Conservation (phyloP, 805 yeast species). For the Candida vartiovaarae region DNA sequence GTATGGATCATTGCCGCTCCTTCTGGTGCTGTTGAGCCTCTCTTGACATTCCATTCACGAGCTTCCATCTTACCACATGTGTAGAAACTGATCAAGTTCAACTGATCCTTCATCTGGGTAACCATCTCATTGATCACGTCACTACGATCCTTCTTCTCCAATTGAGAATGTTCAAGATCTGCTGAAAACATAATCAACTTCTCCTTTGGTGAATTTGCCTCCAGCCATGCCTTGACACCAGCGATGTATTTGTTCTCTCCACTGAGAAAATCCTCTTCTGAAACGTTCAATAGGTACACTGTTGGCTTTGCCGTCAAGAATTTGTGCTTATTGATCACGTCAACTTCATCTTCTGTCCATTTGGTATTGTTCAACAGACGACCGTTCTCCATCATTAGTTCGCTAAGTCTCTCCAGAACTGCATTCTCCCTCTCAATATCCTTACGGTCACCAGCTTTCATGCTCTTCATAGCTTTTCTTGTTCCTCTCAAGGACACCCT, state of each 20-base stretch:
- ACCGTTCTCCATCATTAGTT: constrained; percentile 56
- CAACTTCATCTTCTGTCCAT: constrained; percentile 63
- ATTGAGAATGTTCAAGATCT: constrained; percentile 34
- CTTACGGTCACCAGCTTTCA: constrained; percentile 40
- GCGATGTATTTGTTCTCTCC: constrained; percentile 44
- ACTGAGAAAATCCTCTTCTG: constrained; percentile 56
- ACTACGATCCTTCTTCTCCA: constrained; percentile 28
- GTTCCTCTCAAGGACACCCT: constrained; percentile 46
- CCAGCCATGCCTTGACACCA: constrained; percentile 59
- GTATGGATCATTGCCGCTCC: constrained; percentile 91
- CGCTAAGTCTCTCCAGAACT: constrained; percentile 33
- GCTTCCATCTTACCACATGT: constrained; percentile 85
- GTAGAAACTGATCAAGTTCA: constrained; percentile 73
- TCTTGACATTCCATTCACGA: constrained; percentile 82
- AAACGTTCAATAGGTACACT: constrained; percentile 66
- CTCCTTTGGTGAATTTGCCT: constrained; percentile 58
- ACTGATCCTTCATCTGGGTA: constrained; percentile 53
- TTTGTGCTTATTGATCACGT: constrained; percentile 60
- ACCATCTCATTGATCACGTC: constrained; percentile 62
- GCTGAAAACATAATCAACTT: constrained; percentile 65
- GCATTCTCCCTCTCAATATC: constrained; percentile 35
- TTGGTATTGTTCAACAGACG: constrained; percentile 49
- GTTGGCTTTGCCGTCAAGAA: constrained; percentile 88
- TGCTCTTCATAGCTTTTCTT: constrained; percentile 35
- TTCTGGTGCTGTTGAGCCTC: constrained; percentile 72